Evolutionary conservation across 1,284 basidiomycete species (phyloP), one percentile per base, ranked within the genome.

Genomic region (Calocybe gambosa): DNA sequence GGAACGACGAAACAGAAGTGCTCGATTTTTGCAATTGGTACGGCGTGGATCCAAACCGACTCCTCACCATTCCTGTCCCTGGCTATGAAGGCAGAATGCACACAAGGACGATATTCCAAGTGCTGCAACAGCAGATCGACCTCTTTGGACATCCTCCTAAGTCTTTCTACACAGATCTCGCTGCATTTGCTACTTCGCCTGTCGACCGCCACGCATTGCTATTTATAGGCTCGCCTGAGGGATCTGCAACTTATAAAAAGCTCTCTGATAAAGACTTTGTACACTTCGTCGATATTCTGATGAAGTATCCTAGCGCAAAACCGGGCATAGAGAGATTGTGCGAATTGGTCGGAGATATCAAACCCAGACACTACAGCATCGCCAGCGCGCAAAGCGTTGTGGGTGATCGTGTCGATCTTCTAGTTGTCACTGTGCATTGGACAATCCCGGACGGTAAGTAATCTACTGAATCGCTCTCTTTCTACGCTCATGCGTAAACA

Each of bases 391-490:
- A 99, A 67, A 86, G 85, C 56, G 93, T 90, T 39, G 93, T 99
- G 10, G 96, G 96, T 9, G 80, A 98, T 63, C 82, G 87, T 45
- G 92, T 99, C 13, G 93, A 99, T 67, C 71, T 99, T 39, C 74
- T 99, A 51, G 88, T 99, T 50, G 95, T 99, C 36, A 94, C 92
- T 4, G 95, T 99, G 20, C 93, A 98, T 57, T 99, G 95, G 95
- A 63, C 78, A 43, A 85, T 87, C 25, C 85, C 93, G 8, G 78
- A 72, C 57, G 95, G 94, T 90, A 58, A 64, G 78, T 67, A 28
- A 4, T 51, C 25, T 44, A 33, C 1, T 34, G 39, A 41, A 29
- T 23, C 41, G 20, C 12, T 3, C 13, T 31, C 29, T 31, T 8
- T 31, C 35, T 50, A 44, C 38, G 35, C 39, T 43, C 29, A 43